Base-by-base conservation (phyloP, 495 filamentous ascomycete genomes). In the Articulospora tetracladia region DNA sequence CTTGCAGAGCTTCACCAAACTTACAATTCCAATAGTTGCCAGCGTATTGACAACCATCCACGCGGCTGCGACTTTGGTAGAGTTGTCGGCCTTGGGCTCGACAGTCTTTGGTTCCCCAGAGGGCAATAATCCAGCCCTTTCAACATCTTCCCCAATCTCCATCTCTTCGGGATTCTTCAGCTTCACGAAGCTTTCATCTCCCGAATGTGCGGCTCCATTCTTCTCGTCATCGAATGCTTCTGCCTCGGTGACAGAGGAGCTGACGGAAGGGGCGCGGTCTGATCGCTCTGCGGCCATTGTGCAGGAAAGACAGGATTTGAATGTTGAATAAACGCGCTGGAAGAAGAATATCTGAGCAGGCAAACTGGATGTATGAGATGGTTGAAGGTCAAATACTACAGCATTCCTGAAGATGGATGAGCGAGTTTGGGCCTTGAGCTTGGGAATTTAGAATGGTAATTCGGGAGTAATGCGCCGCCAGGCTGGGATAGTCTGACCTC, bases 41-140 rank as follows among this genome's bases (percentile, higher is more conserved):
- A 86, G 54, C 20, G 80, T 85, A 63, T 86, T 86, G 57, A 84
- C 72, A 32, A 70, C 66, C 68, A 83, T 84, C 83, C 83, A 86
- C 53, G 77, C 66, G 23, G 80, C 58, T 46, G 76, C 74, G 2
- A 67, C 50, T 22, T 56, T 74, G 61, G 44, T 61, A 2, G 61
- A 60, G n/a, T 25, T 59, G 3, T 64, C 46, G 17, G 53, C 28
- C 19, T 47, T 22, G 2, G 58, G 23, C 47, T 50, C 20, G 2
- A 51, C 22, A 3, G 54, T 32, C 20, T 63, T 60, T 47, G 62
- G 59, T 1, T 57, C 22, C 13, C 61, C 65, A 26, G n/a, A 59
- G 26, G 56, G 56, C 22, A 67, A 44, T 17, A 67, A 27, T 56
- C 47, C 62, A 20, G 54, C 57, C 47, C 59, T 65, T 49, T 69